phyloP scores from a whole-genome alignment of 495 filamentous ascomycete genomes.

The Hyaloscypha variabilis region DNA sequence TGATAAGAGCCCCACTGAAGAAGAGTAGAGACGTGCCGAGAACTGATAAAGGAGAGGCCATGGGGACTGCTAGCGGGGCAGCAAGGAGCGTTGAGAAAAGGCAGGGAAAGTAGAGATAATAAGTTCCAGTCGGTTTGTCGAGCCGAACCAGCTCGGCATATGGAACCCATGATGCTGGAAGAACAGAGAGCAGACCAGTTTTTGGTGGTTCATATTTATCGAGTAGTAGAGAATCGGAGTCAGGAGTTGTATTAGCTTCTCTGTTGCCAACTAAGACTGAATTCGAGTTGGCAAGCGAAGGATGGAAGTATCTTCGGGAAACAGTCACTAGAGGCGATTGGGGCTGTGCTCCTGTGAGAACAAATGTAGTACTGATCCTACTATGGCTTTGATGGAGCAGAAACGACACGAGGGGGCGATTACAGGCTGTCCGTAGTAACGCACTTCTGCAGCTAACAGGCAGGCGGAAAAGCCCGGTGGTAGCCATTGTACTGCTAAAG shows the following conservation, averaged over 20 bases:
- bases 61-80: conserved; percentile 61
- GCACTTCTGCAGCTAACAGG: conserved; percentile 12
- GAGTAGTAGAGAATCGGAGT: conserved; percentile 10
- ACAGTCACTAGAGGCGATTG: background rate
- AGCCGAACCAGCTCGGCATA: conserved; percentile 93
- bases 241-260: background rate
- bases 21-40: conserved; percentile 74
- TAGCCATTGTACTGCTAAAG: background rate
- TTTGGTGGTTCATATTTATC: conserved; percentile 65
- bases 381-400: background rate
- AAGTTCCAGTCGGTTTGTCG: conserved; percentile 92
- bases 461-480: conserved; percentile 9
- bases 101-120: conserved; percentile 95
- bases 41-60: conserved; percentile 58
- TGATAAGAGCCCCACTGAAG: conserved; percentile 84
- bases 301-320: background rate
- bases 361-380: background rate
- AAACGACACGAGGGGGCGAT: background rate
- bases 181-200: conserved; percentile 73
- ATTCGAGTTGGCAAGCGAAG: background rate
- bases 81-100: conserved; percentile 83
- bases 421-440: conserved; percentile 1
- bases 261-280: background rate
- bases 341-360: background rate
- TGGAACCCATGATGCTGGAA: conserved; percentile 79